Base-by-base conservation (phyloP, 202 grass and related monocot species). In the Sporobolus alterniflorus region DNA sequence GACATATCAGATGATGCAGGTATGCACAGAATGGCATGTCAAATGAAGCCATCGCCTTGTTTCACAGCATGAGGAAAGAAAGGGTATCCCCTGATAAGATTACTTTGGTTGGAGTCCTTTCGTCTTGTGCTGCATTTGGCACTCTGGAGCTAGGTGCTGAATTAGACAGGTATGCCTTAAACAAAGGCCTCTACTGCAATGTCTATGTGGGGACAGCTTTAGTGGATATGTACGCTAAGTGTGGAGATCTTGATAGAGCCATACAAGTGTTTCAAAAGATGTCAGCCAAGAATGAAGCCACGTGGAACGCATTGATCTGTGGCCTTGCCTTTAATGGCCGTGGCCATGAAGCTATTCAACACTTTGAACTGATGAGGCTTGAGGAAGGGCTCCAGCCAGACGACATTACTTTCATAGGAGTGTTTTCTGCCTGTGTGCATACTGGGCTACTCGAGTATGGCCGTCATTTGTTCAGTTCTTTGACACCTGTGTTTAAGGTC, bases 141-240 rank as follows among this genome's bases (percentile, higher is more conserved):
- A 22, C 54, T 57, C 54, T 57, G 22, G 54, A 57, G 22, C 54
- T 57, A 12, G 54, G 54, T 57, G 91, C 52, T 57, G 74, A 86
- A 71, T 51, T 98, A 46, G 88, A 98, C 44, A 8, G 22, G 66
- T 93, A 98, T 32, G 86, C 90, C 63, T 86, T 68, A 22, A 34
- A 33, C 3, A 86, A 75, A 32, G 88, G 84, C 5, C 83, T 98
- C 1, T 93, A 93, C 55, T 28, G 14, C 31, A 92, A 94, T 87
- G 89, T 94, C 48, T 92, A 92, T 33, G 88, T 98, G 2, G 95
- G 95, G 62, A 98, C 92, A 49, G 88, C 92, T 7, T 93, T 95
- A 65, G 89, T 98, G 17, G 95, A 98, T 73, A 95, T 98, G 95
- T 93, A 93, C 30, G 89, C 86, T 25, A 95, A 98, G 68, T 93